Conservation (phyloP, 2,329 filamentous ascomycete genomes). For the Cladosporium colombiae region DNA sequence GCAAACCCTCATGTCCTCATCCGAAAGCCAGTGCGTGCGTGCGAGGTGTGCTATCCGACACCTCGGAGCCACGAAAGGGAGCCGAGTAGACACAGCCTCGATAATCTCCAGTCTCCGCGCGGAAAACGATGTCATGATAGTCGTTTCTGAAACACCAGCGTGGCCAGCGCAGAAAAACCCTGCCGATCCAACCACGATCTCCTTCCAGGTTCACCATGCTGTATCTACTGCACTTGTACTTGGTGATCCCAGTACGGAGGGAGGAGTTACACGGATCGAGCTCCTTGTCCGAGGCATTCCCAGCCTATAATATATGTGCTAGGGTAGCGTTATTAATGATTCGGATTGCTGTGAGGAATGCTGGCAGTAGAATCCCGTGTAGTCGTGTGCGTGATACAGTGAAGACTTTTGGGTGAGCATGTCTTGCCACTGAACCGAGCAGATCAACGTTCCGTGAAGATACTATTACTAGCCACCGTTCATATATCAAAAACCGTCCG, state of each 20-base stretch:
- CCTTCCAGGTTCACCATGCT: background rate
- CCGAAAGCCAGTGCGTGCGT: background rate
- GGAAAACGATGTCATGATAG: background rate
- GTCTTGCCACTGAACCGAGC: background rate
- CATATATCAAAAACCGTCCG: background rate
- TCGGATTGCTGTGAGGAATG: background rate
- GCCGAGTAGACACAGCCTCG: background rate
- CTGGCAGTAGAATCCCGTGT: background rate
- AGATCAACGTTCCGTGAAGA: background rate
- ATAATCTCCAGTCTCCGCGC: background rate
- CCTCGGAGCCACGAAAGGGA: background rate
- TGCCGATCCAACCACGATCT: background rate
- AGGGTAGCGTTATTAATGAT: too few relatives aligned
- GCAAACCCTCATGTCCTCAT: background rate
- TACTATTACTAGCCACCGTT: background rate
- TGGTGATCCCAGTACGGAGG: too few relatives aligned
- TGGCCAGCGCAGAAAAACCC: background rate
- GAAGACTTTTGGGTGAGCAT: background rate
- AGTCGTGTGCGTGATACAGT: background rate
- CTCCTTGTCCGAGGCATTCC: background rate
- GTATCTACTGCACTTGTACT: too few relatives aligned
- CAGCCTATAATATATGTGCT: background rate
- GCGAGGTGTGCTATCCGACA: background rate
- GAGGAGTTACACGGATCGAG: background rate
- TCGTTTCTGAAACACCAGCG: background rate